A percentile compares a stretch with the other conserved stretches of the same genome.
phyloP scores from a whole-genome alignment of 2,329 filamentous ascomycete genomes.

The Aureobasidium melanogenum region DNA sequence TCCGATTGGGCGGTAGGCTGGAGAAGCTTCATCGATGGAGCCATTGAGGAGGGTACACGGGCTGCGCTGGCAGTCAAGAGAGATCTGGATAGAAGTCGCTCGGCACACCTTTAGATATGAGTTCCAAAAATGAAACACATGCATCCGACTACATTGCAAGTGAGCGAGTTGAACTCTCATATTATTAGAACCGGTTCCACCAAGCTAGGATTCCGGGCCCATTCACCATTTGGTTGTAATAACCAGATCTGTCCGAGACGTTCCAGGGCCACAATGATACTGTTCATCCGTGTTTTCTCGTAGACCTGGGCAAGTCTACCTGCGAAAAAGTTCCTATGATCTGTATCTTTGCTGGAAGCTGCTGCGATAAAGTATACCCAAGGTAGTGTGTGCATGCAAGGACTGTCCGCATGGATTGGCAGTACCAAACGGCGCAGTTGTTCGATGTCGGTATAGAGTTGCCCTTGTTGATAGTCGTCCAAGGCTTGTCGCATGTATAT shows the following conservation, averaged over 20 bases:
- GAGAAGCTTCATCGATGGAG: constrained; percentile 29
- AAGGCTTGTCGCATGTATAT: background rate
- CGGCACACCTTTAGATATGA: background rate
- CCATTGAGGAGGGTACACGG: constrained; percentile 23
- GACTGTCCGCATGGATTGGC: constrained; percentile 21
- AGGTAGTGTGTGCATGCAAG: constrained; percentile 31
- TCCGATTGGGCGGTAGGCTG: constrained; percentile 29
- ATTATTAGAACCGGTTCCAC: constrained; percentile 11
- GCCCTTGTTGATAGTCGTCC: background rate
- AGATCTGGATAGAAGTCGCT: background rate
- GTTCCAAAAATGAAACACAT: no score
- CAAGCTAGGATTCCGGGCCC: constrained; percentile 3
- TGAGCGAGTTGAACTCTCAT: background rate
- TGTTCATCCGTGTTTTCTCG: constrained; percentile 29
- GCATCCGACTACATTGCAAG: background rate
- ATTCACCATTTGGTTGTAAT: background rate
- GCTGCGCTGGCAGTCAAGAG: constrained; percentile 13
- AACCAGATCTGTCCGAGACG: constrained; percentile 29
- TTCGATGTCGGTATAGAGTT: constrained; percentile 18
- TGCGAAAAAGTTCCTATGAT: constrained; percentile 30
- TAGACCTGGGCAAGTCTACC: constrained; percentile 24
- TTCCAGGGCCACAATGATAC: constrained; percentile 29
- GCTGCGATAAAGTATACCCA: constrained; percentile 36
- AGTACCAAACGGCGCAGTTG: constrained; percentile 25
- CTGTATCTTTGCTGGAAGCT: constrained; percentile 29